phyloP scores from a whole-genome alignment of 1,139 yeast species.

The Taphrina deformans region DNA sequence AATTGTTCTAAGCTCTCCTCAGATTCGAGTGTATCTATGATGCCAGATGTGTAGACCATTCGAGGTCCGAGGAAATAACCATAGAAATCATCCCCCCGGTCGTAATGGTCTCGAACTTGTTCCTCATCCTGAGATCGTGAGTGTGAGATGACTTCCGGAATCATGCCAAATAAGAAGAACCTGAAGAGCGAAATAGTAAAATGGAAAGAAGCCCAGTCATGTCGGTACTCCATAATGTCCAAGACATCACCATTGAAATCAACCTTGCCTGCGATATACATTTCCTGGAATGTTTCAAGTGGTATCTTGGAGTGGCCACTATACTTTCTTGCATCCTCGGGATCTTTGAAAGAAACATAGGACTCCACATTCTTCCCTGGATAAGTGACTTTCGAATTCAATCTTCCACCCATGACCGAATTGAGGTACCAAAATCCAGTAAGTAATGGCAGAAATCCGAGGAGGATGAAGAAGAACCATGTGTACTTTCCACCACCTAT shows the following conservation, averaged over 20 bases:
- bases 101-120: slow-evolving; percentile 93
- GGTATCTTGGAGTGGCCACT: slow-evolving; percentile 75
- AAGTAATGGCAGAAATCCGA: slow-evolving; percentile 66
- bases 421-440: slow-evolving; percentile 76
- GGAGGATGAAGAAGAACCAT: slow-evolving; percentile 53
- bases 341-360: slow-evolving; percentile 80
- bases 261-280: slow-evolving; percentile 80
- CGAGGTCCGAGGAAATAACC: slow-evolving; percentile 93
- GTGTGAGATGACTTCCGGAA: slow-evolving; percentile 90
- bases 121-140: slow-evolving; percentile 93
- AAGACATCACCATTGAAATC: slow-evolving; percentile 84
- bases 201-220: slow-evolving; percentile 84
- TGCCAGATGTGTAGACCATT: slow-evolving; percentile 90
- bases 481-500: slow-evolving; percentile 75
- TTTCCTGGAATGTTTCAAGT: slow-evolving; percentile 88
- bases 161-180: slow-evolving; percentile 82
- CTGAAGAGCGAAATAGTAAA: slow-evolving; percentile 77
- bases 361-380: slow-evolving; percentile 78
- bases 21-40: slow-evolving; percentile 65
- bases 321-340: slow-evolving; percentile 69
- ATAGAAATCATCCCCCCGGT: slow-evolving; percentile 95
- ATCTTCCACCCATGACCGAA: slow-evolving; percentile 75
- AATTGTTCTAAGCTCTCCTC: slow-evolving; percentile 82
- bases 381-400: slow-evolving; percentile 71
- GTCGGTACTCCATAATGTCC: slow-evolving; percentile 80